These are phyloP conservation scores for Fibroporia radiculosa DNA, from an alignment of 768 basidiomycete genomes.

Conservation along the genomic window DNA sequence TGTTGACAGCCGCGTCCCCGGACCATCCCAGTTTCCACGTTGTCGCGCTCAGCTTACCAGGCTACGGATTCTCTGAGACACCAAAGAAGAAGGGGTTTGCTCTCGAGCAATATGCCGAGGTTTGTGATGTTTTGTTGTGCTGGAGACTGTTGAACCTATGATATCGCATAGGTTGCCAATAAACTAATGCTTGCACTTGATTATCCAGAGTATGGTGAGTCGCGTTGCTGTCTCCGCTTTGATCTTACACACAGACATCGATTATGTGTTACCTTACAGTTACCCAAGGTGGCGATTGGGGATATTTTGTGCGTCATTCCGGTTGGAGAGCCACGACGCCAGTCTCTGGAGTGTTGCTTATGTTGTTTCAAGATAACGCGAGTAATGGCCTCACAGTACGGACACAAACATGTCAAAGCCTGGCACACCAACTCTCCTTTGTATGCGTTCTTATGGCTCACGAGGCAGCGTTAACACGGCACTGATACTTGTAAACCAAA, in stretches of 20 bases:
- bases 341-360: not conserved
- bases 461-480: not conserved
- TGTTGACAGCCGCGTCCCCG: slow-evolving; percentile 14
- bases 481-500: not conserved
- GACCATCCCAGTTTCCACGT: slow-evolving; percentile 22
- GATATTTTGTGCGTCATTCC: slow-evolving; percentile 23
- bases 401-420: slow-evolving; percentile 24
- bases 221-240: not conserved
- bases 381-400: slow-evolving; percentile 18
- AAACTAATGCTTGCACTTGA: slow-evolving; percentile 25
- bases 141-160: not conserved
- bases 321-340: not conserved
- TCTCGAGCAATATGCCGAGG: slow-evolving; percentile 19
- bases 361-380: slow-evolving; percentile 19
- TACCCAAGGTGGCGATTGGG: slow-evolving; percentile 44
- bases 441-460: slow-evolving; percentile 12
- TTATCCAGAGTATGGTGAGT: slow-evolving; percentile 19
- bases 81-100: slow-evolving; percentile 20
- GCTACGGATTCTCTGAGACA: slow-evolving; percentile 21
- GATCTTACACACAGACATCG: not conserved
- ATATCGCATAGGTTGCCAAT: slow-evolving; percentile 12
- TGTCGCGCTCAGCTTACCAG: slow-evolving; percentile 21
- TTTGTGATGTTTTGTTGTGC: not conserved
- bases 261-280: slow-evolving; percentile 17
- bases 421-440: slow-evolving; percentile 26